These are phyloP conservation scores for Tremella fuciformis DNA, from an alignment of 768 basidiomycete species.

Conservation along the genomic window DNA sequence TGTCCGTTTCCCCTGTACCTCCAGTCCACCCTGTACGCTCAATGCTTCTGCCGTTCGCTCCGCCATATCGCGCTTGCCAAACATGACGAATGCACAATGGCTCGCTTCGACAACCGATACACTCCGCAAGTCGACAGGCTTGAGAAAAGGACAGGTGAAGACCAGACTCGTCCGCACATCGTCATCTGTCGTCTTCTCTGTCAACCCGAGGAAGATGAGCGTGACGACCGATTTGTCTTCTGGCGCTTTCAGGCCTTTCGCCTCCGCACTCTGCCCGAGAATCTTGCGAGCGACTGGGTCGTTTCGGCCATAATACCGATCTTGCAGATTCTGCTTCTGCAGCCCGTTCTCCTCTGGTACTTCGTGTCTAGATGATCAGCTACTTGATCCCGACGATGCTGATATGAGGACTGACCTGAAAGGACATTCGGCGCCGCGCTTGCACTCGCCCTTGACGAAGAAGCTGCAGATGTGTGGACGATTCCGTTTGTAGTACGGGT, in stretches of 20 bases:
- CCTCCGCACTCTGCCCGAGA: constrained; percentile 71
- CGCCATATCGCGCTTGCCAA: constrained; percentile 74
- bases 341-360: constrained; percentile 76
- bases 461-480: constrained; percentile 91
- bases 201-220: constrained; percentile 46
- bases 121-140: constrained; percentile 40
- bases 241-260: constrained; percentile 79
- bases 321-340: constrained; percentile 87
- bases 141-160: constrained; percentile 44
- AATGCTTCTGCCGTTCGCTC: constrained; percentile 85
- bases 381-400: neutral
- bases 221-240: constrained; percentile 78
- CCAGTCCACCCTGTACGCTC: constrained; percentile 72
- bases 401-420: constrained; percentile 60
- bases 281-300: constrained; percentile 96
- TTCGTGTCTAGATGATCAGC: constrained; percentile 66
- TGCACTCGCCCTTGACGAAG: constrained; percentile 93
- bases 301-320: constrained; percentile 85
- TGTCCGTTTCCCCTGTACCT: constrained; percentile 71
- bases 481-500: constrained; percentile 97
- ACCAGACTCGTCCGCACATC: constrained; percentile 42
- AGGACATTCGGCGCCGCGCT: constrained; percentile 84
- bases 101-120: constrained; percentile 46
- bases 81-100: constrained; percentile 89
- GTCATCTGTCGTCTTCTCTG: constrained; percentile 32